Evolutionary conservation across 805 yeast species (phyloP), one percentile per base, ranked within the genome.

Genomic region (Metschnikowia baotianmanensis): DNA sequence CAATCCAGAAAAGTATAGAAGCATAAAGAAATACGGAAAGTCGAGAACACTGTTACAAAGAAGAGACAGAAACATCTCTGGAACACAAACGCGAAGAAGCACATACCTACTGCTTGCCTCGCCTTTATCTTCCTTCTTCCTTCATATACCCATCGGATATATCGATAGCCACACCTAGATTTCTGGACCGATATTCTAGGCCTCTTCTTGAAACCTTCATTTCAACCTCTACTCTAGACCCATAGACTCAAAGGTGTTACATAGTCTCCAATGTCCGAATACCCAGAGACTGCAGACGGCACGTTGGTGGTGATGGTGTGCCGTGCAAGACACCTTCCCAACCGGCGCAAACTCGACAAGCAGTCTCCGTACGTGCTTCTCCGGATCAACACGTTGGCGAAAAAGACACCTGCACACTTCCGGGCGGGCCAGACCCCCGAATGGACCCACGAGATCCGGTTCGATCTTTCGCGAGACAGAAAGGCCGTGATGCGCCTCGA

Each of bases 391-490:
- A 87, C 86, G 45, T 77, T 78, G 52, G 91, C 95, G 8, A 81
- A 85, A 48, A 80, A 83, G 55, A 87, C 97, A 1, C 81, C 80
- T 25, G 74, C 87, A 0, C 80, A 86, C 44, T 75, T 78, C 38
- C 68, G 98, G 50, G 99, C 96, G 1, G 99, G 99, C 2, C 99
- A 93, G 58, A 84, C 86, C 4, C 99, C 99, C 1, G 77, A 71
- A 16, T 93, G 97, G 87, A 82, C 86, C 45, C 80, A 80, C 45
- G 88, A 86, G 48, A 69, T 84, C 42, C 67, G 86, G 50, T 86
- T 85, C 55, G 75, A 75, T 27, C 67, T 87, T 19, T 72, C 80
- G 1, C 74, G 85, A 6, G 84, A 82, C 26, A 71, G 82, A 20
- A 78, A 74, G 36, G 83, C 88, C 1, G 45, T 71, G 0, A 60